Percentiles rank a stretch among this genome's conserved stretches.
Conservation (phyloP, 345 rosid species). For the Mallotus nudiflorus region DNA sequence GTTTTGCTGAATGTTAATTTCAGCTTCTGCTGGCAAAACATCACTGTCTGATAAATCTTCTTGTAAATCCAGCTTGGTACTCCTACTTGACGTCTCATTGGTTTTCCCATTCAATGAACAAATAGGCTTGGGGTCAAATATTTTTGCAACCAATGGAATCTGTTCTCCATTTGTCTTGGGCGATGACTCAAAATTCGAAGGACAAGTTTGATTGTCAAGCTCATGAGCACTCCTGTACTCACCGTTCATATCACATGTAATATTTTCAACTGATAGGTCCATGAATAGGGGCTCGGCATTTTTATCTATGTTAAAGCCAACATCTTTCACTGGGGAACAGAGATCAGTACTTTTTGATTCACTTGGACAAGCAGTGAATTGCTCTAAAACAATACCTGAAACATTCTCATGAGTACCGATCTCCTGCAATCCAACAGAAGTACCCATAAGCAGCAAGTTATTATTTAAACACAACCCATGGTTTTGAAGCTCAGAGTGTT, state of each 20-base stretch:
- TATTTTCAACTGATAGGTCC: conserved; percentile 24
- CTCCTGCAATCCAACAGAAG: conserved; percentile 27
- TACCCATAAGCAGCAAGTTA: conserved; percentile 23
- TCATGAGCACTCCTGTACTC: conserved; percentile 15
- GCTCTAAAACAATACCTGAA: background rate
- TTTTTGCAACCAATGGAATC: conserved; percentile 16
- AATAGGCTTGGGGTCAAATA: conserved; percentile 18
- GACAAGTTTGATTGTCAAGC: conserved; percentile 28
- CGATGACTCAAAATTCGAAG: conserved; percentile 24
- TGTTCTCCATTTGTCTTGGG: conserved; percentile 23
- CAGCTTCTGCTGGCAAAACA: conserved; percentile 32
- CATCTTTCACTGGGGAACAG: conserved; percentile 19
- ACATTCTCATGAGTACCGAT: conserved; percentile 21
- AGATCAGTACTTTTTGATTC: conserved; percentile 19
- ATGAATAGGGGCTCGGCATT: conserved; percentile 7
- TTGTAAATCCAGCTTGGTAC: conserved; percentile 26
- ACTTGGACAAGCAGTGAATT: conserved; percentile 4
- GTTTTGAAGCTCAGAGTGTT: conserved; percentile 30
- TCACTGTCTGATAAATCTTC: conserved; percentile 17
- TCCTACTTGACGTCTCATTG: conserved; percentile 26
- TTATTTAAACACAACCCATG: conserved; percentile 7
- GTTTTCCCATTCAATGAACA: conserved; percentile 22
- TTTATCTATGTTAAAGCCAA: conserved; percentile 16
- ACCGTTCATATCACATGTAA: conserved; percentile 16
- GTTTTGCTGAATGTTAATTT: conserved; percentile 20